These are phyloP conservation scores for Lactarius quietus DNA, from an alignment of 768 basidiomycete genomes.

Conservation along the genomic window DNA sequence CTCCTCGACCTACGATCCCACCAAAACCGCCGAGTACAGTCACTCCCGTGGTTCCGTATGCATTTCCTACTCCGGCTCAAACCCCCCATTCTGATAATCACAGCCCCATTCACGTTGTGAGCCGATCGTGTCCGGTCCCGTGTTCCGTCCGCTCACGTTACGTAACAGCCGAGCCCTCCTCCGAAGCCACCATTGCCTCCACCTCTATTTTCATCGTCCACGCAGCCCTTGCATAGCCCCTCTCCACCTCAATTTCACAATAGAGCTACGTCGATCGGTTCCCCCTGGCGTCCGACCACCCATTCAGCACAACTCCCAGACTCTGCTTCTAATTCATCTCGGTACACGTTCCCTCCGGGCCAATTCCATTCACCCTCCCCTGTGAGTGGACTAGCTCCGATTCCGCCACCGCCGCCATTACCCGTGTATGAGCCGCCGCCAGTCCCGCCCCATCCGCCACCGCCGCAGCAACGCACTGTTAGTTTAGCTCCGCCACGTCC, in stretches of 20 bases:
- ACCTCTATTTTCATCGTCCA: conserved; percentile 35
- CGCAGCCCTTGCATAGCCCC: conserved; percentile 26
- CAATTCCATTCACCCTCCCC: conserved; percentile 25
- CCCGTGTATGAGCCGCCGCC: conserved; percentile 20
- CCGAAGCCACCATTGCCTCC: conserved; percentile 37
- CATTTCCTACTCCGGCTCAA: conserved; percentile 5
- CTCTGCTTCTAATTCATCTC: conserved; percentile 22
- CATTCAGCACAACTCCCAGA: conserved; percentile 5
- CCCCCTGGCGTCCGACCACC: conserved; percentile 6
- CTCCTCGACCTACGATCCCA: conserved; percentile 28
- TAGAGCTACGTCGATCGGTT: conserved; percentile 26
- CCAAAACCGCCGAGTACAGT: conserved; percentile 13
- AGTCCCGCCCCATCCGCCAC: conserved; percentile 19
- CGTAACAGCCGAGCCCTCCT: conserved; percentile 27
- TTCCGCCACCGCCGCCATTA: conserved; percentile 12
- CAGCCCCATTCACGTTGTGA: conserved; percentile 16
- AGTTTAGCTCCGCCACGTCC: conserved; percentile 36
- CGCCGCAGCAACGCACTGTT: conserved; percentile 12
- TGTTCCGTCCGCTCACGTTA: conserved; percentile 22
- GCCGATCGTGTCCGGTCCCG: conserved; percentile 15
- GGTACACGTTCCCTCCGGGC: conserved; percentile 30
- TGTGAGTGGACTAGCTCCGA: conserved; percentile 5
- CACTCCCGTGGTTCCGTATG: conserved; percentile 6
- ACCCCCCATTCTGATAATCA: conserved; percentile 11
- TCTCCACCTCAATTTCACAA: conserved; percentile 23